A percentile compares a stretch with the other conserved stretches of the same genome.
These are phyloP conservation scores for Aaosphaeria pasadenensis DNA, from an alignment of 2,329 filamentous ascomycete genomes.

Conservation along the genomic window DNA sequence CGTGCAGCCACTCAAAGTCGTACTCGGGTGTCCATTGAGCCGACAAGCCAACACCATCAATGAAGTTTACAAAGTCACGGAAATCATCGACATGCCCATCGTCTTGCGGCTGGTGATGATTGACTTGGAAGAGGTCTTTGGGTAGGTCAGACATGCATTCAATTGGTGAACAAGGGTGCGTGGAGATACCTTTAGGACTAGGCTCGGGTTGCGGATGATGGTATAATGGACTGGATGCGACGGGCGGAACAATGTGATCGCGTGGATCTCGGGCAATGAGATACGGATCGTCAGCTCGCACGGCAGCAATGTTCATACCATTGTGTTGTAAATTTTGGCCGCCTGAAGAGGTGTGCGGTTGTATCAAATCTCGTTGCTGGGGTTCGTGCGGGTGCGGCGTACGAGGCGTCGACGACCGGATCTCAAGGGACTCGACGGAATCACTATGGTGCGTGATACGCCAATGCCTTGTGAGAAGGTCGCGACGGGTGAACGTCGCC, in stretches of 20 bases:
- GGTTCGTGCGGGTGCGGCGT: constrained; percentile 1
- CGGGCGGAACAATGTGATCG: neutral
- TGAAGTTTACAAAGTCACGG: constrained; percentile 31
- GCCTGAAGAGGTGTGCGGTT: neutral
- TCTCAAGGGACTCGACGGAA: constrained; percentile 2
- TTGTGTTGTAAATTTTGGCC: neutral
- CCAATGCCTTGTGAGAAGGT: constrained; percentile 30
- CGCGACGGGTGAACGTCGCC: constrained; percentile 23
- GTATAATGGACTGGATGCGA: neutral
- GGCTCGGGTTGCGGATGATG: neutral
- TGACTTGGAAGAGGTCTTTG: constrained; percentile 5
- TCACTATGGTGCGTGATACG: constrained; percentile 22
- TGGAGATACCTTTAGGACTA: neutral
- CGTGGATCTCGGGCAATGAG: neutral
- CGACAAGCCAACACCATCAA: constrained; percentile 28
- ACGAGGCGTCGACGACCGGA: constrained; percentile 3
- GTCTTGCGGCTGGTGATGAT: constrained; percentile 5
- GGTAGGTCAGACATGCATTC: neutral
- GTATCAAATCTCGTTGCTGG: neutral
- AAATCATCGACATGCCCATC: constrained; percentile 29
- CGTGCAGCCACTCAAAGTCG: constrained; percentile 24
- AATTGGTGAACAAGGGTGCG: neutral
- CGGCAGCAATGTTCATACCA: constrained; percentile 1
- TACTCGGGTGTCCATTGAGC: constrained; percentile 31
- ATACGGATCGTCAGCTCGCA: neutral